Percentiles rank a stretch among this genome's conserved stretches.
Evolutionary conservation across 441 rosid genomes (phyloP).

Genomic region (Corymbia citriodora): DNA sequence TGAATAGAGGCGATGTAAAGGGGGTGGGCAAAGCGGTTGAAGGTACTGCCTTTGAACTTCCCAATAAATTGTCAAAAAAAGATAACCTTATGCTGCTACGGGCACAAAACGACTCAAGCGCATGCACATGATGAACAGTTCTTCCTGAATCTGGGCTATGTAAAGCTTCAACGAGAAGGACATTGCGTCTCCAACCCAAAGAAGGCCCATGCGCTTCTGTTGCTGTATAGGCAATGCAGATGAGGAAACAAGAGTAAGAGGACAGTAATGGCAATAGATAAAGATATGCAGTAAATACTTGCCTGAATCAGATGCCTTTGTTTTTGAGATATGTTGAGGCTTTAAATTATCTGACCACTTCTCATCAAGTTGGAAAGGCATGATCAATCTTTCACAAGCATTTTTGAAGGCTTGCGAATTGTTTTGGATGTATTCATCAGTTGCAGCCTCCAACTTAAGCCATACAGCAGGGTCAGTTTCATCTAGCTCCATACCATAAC

Average conservation of each 20-base stretch:
- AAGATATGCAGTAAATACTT: neutral
- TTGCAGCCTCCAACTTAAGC: conserved; percentile 85
- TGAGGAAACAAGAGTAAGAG: conserved; percentile 11
- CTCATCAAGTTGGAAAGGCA: conserved; percentile 78
- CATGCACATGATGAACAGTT: conserved; percentile 78
- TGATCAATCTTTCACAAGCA: conserved; percentile 64
- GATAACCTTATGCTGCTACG: conserved; percentile 67
- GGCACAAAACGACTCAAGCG: conserved; percentile 86
- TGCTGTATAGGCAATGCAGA: conserved; percentile 5
- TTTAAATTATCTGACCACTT: conserved; percentile 54
- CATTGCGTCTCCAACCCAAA: conserved; percentile 93
- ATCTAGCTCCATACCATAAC: conserved; percentile 97
- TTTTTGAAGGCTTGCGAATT: conserved; percentile 66
- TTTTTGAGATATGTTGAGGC: conserved; percentile 31
- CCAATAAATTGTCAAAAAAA: conserved; percentile 47
- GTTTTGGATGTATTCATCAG: conserved; percentile 66
- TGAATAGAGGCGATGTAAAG: conserved; percentile 74
- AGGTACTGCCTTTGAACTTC: conserved; percentile 44
- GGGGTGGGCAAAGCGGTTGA: conserved; percentile 78
- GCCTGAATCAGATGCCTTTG: conserved; percentile 60
- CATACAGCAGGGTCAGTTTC: conserved; percentile 98
- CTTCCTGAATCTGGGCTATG: conserved; percentile 89
- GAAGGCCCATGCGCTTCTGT: conserved; percentile 61
- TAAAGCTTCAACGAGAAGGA: conserved; percentile 89
- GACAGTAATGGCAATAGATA: conserved; percentile 1